Evolutionary conservation across 1,284 basidiomycete species (phyloP), one percentile per base, ranked within the genome.

Genomic region (Uromyces viciae-fabae): DNA sequence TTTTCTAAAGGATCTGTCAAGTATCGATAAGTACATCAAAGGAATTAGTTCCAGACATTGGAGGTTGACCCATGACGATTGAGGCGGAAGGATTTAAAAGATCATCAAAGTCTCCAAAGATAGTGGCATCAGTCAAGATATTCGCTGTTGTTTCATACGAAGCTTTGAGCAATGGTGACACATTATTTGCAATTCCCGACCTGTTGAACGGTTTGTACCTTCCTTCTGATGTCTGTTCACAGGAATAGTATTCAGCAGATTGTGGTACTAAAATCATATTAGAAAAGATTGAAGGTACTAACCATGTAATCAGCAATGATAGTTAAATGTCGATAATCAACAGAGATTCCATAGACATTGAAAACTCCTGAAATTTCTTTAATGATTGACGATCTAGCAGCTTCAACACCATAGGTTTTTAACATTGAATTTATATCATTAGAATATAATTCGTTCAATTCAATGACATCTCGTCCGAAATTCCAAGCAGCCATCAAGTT

Each of bases 221-320:
- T 64, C 97, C 97, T 73, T 95, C 94, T 85, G 95, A 97, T 0
- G 97, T 99, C 94, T 98, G 84, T 46, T n/a, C 11, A 58, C 11
- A 25, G 4, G 56, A 40, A 58, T 52, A 19, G 4, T n/a, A 17
- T 17, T 22, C 8, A 36, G 54, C 36, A 73, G 71, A 2, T 38
- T 42, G 25, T 8, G 0, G n/a, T 15, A 19, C 40, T 28, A n/a
- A n/a, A 25, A 31, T 3, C 58, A 25, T 33, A 36, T 25, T 11
- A 68, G 17, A 14, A 25, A 66, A 28, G 22, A 42, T 36, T 1
- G 31, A 74, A 71, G 31, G 14, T 66, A 87, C 91, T 83, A 85
- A 95, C 94, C 95, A 98, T 98, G 86, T 99, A 99, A 87, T 99
- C 97, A 43, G 97, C 97, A 85, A 99, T 98, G 82, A 99, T 89